Conservation (phyloP, 139 green algal genomes). For the Chlorella sp. region DNA sequence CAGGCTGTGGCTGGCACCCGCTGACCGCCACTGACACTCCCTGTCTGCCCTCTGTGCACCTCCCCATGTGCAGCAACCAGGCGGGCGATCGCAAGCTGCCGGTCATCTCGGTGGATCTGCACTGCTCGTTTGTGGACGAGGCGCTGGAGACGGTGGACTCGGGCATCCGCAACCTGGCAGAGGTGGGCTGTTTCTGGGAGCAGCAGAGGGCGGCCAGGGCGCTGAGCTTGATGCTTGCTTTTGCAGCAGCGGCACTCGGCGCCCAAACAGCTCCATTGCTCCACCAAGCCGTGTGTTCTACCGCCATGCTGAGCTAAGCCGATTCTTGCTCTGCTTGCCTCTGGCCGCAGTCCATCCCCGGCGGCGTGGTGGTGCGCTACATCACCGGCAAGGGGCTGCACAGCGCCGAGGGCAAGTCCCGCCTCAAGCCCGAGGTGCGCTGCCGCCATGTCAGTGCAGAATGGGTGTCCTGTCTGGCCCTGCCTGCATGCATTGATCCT, state of each 20-base stretch:
- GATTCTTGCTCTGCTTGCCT: neutral
- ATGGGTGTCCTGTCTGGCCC: neutral
- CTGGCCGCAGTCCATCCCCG: constrained; percentile 24
- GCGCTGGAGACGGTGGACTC: constrained; percentile 21
- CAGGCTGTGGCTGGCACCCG: neutral
- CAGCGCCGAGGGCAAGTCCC: constrained; percentile 7
- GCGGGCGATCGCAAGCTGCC: neutral
- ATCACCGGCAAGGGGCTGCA: constrained; percentile 34
- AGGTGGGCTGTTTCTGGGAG: neutral
- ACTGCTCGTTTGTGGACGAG: constrained; percentile 19
- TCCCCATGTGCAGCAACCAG: constrained; percentile 2
- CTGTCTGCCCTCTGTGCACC: neutral
- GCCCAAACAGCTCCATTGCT: too few species aligned
- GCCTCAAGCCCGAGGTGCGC: constrained; percentile 23
- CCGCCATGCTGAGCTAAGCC: too few species aligned
- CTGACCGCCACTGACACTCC: neutral
- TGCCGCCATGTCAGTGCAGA: neutral
- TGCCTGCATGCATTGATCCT: too few species aligned
- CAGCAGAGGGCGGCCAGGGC: neutral
- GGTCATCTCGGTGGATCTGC: constrained; percentile 27
- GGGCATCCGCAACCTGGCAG: constrained; percentile 12
- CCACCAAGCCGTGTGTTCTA: too few species aligned
- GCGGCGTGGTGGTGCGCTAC: constrained; percentile 33
- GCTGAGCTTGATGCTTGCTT: neutral
- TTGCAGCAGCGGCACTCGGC: too few species aligned